Base-by-base conservation (phyloP, 2,329 filamentous ascomycete genomes). In the Colletotrichum somersetense region DNA sequence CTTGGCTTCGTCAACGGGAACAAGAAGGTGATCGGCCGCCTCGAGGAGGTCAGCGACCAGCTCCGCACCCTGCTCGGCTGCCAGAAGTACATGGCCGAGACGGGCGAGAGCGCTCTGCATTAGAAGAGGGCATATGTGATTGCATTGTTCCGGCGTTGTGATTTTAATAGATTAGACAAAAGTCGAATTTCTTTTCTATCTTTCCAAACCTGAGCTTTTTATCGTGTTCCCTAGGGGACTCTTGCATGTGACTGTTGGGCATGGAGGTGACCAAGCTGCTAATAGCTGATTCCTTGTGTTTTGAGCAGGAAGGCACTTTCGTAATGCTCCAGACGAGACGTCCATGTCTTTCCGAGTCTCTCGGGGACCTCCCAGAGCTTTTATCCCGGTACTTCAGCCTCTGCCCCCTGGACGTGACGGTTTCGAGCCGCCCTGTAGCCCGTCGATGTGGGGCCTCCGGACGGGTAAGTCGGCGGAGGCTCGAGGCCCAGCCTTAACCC, bases 1-100 rank as follows among this genome's bases (percentile, higher is more conserved):
- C 86, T 89, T 74, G 86, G 85, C 4, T 92, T 92, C 76, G 83
- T 87, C 3, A 88, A 91, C 61, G 89, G 90, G 0, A 93, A 92
- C 80, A 83, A 85, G 71, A 85, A 87, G 75, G 83, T 86, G 0
- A 66, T 86, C 5, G 77, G 79, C 38, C 77, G 83, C 35, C 79
- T 92, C 56, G 85, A 84, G 16, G 89, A 92, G 75, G 85, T 93
- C 4, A 85, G 86, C 23, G 85, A 89, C 74, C 90, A 92, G 81
- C 87, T 91, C 23, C 84, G 84, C 56, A 87, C 91, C 5, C 78
- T 92, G 76, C 82, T 88, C 12, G 85, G 88, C 75, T 92, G 89
- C 76, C 85, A 87, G 75, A 82, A 83, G 73, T 80, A 84, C 74
- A 85, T 87, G 84, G 85, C 84, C 3, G 80, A 81, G 73, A 86